A percentile compares a stretch with the other conserved stretches of the same genome.
These are phyloP conservation scores for Pythium vanterpoolii DNA, from an alignment of 352 stramenopile species.

Conservation along the genomic window DNA sequence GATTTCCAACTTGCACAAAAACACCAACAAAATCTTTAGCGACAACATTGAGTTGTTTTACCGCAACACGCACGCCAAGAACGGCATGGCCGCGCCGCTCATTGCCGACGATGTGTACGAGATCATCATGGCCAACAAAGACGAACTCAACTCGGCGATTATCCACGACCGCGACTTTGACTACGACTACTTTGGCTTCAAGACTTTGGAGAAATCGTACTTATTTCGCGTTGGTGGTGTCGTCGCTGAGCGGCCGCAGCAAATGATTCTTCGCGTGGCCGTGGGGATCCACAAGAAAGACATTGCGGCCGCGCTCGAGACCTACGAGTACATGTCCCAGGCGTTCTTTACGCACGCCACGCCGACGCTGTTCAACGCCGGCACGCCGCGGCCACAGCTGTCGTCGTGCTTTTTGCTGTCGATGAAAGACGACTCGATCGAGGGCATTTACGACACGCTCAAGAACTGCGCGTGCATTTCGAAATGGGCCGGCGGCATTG, in stretches of 20 bases:
- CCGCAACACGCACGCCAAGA: constrained; percentile 96
- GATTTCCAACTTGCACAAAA: constrained; percentile 99
- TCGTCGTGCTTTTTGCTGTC: constrained; percentile 97
- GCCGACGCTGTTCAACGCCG: constrained; percentile 99
- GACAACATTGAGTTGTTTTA: constrained; percentile 94
- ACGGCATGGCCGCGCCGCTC: constrained; percentile 87
- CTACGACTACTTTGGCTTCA: constrained; percentile 99
- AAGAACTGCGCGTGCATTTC: constrained; percentile 99
- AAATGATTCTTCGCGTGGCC: constrained; percentile 98
- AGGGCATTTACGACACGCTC: constrained; percentile 99
- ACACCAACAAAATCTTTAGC: constrained; percentile 95
- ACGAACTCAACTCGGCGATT: constrained; percentile 95
- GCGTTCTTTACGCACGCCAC: constrained; percentile 99
- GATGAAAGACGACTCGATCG: constrained; percentile 99
- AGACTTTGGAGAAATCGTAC: constrained; percentile 98
- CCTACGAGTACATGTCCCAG: constrained; percentile 97
- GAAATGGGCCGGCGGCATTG: constrained; percentile 99
- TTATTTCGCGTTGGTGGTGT: constrained; percentile 96
- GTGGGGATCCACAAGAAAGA: constrained; percentile 98
- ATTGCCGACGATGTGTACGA: constrained; percentile 95
- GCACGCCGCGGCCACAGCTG: constrained; percentile 97
- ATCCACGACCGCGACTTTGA: constrained; percentile 98
- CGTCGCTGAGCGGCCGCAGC: constrained; percentile 97
- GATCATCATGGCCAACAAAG: constrained; percentile 94
- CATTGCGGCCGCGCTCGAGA: constrained; percentile 93